Evolutionary conservation across 805 yeast genomes (phyloP), one percentile per base, ranked within the genome.

Genomic region (Tetrapisispora taiwanensis): DNA sequence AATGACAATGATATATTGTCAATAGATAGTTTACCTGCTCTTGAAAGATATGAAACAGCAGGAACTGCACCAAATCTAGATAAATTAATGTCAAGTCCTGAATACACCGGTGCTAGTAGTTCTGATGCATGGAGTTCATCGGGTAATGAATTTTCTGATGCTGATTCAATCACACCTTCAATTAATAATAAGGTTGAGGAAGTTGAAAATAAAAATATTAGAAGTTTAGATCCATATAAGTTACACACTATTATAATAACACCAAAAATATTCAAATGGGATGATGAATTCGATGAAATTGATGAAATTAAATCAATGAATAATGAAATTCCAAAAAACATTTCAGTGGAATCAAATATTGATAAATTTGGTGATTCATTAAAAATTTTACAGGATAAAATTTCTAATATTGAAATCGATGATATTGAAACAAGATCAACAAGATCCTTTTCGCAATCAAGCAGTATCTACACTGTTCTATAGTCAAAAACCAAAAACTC

Each of bases 61-160:
- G 42, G 48, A 19, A 15, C 33, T 1, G 39, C 13, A 10, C 35
- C 42, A 8, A 34, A 37, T 18, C 36, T 48, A 27, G 42, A 43
- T 6, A 55, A 48, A 9, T 33, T 46, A n/a, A 39, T 57, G n/a
- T 52, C 63, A 1, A 51, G 53, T 35, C 58, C 59, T 5, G 60
- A 54, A 36, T 56, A 54, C 36, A 45, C 54, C 4, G 50, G 48
- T 10, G 34, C 49, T 9, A 51, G 56, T 30, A 44, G 52, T 22
- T 51, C 55, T 10, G 56, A 55, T 28, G 47, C 45, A 0, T 51
- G 51, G 41, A 51, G 56, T 31, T 52, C 58, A n/a, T 49, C 55
- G 4, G 62, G 55, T 8, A 59, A 52, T 15, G 62, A 59, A 22
- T 41, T 52, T n/a, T 39, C 50, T 15, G 49, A 46, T 36, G 18